Percentiles rank a stretch among this genome's conserved stretches.
Conservation (phyloP, 768 basidiomycete genomes). For the Tulasnella calospora region DNA sequence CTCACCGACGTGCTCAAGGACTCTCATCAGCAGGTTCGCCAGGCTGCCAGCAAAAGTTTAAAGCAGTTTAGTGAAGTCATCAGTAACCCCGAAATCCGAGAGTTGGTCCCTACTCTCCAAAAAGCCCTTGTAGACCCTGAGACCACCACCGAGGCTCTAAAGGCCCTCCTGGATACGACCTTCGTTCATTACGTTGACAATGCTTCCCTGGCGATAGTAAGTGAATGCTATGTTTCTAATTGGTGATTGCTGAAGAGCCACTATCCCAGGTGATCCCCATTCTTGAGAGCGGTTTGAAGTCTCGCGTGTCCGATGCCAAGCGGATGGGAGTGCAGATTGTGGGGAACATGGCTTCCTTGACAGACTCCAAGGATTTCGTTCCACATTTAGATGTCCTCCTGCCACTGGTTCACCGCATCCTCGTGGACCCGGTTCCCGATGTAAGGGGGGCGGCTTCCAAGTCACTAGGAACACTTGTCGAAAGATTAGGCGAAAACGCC, state of each 20-base stretch:
- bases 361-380: conserved; percentile 86
- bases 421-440: conserved; percentile 96
- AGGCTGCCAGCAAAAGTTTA: conserved; percentile 88
- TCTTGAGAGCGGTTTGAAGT: conserved; percentile 84
- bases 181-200: conserved; percentile 99
- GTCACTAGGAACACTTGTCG: conserved; percentile 91
- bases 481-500: conserved; percentile 86
- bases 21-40: conserved; percentile 92
- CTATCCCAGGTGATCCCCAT: conserved; percentile 78
- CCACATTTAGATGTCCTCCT: conserved; percentile 87
- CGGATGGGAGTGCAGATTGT: conserved; percentile 95
- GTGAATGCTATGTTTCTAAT: conserved; percentile 32
- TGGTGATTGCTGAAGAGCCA: conserved; percentile 18
- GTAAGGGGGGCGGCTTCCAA: conserved; percentile 97
- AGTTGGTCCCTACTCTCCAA: conserved; percentile 79
- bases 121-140: conserved; percentile 94
- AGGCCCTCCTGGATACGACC: conserved; percentile 84
- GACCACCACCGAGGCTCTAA: conserved; percentile 79
- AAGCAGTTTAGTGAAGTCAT: conserved; percentile 99
- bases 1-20: conserved; percentile 89
- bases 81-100: conserved; percentile 93
- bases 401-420: conserved; percentile 85
- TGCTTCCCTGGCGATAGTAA: conserved; percentile 85
- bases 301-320: conserved; percentile 90
- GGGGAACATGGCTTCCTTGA: conserved; percentile 89